These are phyloP conservation scores for Skeletonema costatum DNA, from an alignment of 108 stramenopile genomes.

Conservation along the genomic window DNA sequence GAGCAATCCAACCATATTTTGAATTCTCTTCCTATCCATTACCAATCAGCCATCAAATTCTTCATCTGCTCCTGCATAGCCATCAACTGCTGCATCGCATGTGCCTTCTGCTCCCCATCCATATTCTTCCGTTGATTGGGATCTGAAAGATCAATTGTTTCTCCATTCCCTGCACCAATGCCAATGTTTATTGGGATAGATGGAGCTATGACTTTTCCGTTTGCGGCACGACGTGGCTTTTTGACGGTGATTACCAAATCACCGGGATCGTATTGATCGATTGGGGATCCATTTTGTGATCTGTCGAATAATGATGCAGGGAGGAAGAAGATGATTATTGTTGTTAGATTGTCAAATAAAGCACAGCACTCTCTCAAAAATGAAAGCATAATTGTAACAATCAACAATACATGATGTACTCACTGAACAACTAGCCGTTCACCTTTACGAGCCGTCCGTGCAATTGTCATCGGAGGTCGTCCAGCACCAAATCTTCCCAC, in stretches of 20 bases:
- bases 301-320: conserved; percentile 10
- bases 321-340: neutral
- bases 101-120: conserved; percentile 60
- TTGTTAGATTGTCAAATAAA: neutral
- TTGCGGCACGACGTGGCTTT: conserved; percentile 56
- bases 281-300: conserved; percentile 73
- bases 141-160: conserved; percentile 63
- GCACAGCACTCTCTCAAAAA: neutral
- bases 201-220: conserved; percentile 11
- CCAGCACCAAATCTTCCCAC: conserved; percentile 18
- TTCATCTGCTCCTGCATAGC: conserved; percentile 81
- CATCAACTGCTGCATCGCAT: conserved; percentile 62
- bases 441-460: conserved; percentile 68
- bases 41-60: conserved; percentile 68
- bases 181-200: conserved; percentile 51
- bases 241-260: conserved; percentile 73
- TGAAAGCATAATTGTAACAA: neutral
- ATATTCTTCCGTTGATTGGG: conserved; percentile 53
- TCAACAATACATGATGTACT: neutral
- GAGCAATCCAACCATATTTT: neutral
- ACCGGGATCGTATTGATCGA: conserved; percentile 63
- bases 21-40: neutral
- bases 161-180: conserved; percentile 73
- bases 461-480: conserved; percentile 16
- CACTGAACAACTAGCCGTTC: conserved; percentile 54